These are phyloP conservation scores for Extremus antarcticus DNA, from an alignment of 495 filamentous ascomycete genomes.

Conservation along the genomic window DNA sequence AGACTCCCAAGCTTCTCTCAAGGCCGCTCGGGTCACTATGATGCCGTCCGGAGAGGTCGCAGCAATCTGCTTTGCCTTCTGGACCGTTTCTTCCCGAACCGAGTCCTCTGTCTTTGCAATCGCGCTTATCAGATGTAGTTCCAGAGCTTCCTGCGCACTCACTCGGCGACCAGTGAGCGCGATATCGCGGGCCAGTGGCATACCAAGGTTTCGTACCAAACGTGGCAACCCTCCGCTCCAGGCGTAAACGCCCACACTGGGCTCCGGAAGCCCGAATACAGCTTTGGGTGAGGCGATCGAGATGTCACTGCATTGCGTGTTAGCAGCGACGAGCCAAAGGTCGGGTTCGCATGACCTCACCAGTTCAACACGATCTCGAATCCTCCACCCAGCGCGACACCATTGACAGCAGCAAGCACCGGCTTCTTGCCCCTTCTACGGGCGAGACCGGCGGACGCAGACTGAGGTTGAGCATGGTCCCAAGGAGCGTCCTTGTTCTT, in stretches of 20 bases:
- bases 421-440: slow-evolving; percentile 43
- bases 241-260: slow-evolving; percentile 55
- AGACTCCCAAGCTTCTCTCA: slow-evolving; percentile 58
- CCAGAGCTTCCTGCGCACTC: slow-evolving; percentile 46
- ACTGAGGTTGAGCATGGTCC: background rate
- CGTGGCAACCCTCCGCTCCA: slow-evolving; percentile 61
- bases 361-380: slow-evolving; percentile 59
- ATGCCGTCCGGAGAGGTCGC: slow-evolving; percentile 60
- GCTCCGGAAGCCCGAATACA: slow-evolving; percentile 55
- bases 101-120: slow-evolving; percentile 2
- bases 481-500: slow-evolving; percentile 3
- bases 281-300: slow-evolving; percentile 46
- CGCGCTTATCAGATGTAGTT: slow-evolving; percentile 55
- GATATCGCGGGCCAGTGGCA: slow-evolving; percentile 60
- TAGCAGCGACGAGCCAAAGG: no score
- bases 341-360: background rate
- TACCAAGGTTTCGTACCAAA: slow-evolving; percentile 51
- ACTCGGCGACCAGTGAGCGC: slow-evolving; percentile 52
- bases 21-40: slow-evolving; percentile 51
- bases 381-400: slow-evolving; percentile 62
- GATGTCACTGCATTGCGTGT: slow-evolving; percentile 48
- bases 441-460: slow-evolving; percentile 28
- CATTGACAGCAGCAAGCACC: slow-evolving; percentile 63
- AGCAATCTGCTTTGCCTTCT: slow-evolving; percentile 40
- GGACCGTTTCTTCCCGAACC: slow-evolving; percentile 4